These are phyloP conservation scores for Sugiyamaella lignohabitans DNA, from an alignment of 805 yeast species.

Conservation along the genomic window DNA sequence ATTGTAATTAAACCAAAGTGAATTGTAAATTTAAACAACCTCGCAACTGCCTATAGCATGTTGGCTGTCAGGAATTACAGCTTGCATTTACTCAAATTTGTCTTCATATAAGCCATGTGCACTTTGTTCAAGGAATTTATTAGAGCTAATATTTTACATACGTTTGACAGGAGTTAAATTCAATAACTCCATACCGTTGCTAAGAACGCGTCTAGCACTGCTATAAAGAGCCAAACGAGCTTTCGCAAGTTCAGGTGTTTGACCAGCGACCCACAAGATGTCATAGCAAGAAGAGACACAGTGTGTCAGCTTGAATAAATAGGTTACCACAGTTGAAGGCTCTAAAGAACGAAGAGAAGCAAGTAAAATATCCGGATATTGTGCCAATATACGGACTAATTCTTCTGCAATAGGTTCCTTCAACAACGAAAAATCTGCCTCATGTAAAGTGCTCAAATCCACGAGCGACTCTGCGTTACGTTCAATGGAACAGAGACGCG, in stretches of 20 bases:
- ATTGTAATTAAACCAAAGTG: no score
- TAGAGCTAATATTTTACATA: no score
- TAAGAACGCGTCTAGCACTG: conserved; percentile 81
- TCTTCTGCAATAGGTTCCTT: conserved; percentile 64
- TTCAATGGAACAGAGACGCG: conserved; percentile 90
- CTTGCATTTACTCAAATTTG: no score
- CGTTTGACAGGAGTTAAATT: conserved; percentile 98
- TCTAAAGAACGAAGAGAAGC: conserved; percentile 79
- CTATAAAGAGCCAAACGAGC: conserved; percentile 91
- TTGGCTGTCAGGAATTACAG: no score
- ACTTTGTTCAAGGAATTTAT: no score
- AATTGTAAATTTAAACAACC: no score
- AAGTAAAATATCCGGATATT: conserved; percentile 85
- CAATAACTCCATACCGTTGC: conserved; percentile 81
- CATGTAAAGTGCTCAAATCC: conserved; percentile 22
- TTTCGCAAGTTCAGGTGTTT: conserved; percentile 72
- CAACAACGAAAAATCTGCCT: conserved; percentile 54
- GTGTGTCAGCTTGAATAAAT: conserved; percentile 85
- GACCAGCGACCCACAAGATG: conserved; percentile 95
- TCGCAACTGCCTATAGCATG: no score
- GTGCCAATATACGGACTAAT: conserved; percentile 71
- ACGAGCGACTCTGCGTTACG: conserved; percentile 53
- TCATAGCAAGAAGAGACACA: conserved; percentile 95
- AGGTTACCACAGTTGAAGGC: conserved; percentile 92
- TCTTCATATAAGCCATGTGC: no score